Percentiles rank a stretch among this genome's conserved stretches.
Conservation (phyloP, 352 stramenopile genomes). For the Thalassiosira tumida region DNA sequence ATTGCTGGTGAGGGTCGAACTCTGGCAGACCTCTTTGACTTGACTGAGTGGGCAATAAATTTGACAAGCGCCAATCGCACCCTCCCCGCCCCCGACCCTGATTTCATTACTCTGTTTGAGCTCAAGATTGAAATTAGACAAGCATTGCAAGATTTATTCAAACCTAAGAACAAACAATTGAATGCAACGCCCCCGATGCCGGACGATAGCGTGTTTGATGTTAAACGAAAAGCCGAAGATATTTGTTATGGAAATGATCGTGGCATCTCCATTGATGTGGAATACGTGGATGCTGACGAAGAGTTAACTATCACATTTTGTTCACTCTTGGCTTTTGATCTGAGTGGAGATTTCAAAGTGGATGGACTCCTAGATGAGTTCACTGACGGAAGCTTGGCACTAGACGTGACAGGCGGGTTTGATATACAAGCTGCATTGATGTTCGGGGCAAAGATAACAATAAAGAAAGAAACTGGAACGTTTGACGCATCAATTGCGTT, state of each 20-base stretch:
- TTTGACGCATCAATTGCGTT: slow-evolving; percentile 39
- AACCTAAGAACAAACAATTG: neutral
- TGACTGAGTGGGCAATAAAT: slow-evolving; percentile 56
- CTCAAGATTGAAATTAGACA: slow-evolving; percentile 46
- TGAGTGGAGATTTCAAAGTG: slow-evolving; percentile 26
- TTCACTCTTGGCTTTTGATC: slow-evolving; percentile 65
- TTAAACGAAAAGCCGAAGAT: slow-evolving; percentile 1
- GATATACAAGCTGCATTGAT: slow-evolving; percentile 50
- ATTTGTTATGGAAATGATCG: slow-evolving; percentile 67
- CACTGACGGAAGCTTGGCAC: slow-evolving; percentile 40
- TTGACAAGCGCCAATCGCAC: slow-evolving; percentile 18
- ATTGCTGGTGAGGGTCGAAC: slow-evolving; percentile 55
- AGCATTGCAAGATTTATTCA: slow-evolving; percentile 43
- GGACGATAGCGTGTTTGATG: slow-evolving; percentile 39
- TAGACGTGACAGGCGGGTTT: slow-evolving; percentile 41
- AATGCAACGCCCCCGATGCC: slow-evolving; percentile 42
- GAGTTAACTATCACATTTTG: slow-evolving; percentile 64
- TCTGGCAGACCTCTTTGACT: slow-evolving; percentile 66
- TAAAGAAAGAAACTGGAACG: neutral
- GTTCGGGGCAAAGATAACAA: slow-evolving; percentile 52
- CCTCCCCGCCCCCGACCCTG: neutral
- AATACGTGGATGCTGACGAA: neutral
- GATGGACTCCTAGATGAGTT: slow-evolving; percentile 39
- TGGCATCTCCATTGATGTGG: slow-evolving; percentile 71
- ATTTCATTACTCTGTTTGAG: slow-evolving; percentile 56